Evolutionary conservation across 768 basidiomycete genomes (phyloP), one percentile per base, ranked within the genome.

Genomic region (Kwoniella mangroviensis): DNA sequence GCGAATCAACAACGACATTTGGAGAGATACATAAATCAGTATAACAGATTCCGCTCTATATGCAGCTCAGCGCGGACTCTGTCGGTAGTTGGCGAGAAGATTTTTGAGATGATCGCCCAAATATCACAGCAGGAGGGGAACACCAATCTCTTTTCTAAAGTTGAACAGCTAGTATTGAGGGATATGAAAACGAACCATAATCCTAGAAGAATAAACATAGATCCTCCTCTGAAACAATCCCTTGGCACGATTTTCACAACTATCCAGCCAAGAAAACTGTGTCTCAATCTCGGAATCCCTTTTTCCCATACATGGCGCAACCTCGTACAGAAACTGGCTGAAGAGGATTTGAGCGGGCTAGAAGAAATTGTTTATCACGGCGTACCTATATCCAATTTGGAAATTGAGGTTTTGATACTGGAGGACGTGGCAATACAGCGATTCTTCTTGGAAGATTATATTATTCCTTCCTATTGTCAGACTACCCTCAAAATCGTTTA

Each of bases 371-470:
- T 41, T 12, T 41, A 60, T 12, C 58, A 60, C 13, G 58, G 58
- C 22, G 41, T 43, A 60, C 58, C 58, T 42, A 60, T 42, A 26
- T 60, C 58, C 1, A 60, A 60, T 22, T 4, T 60, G 9, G 42
- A 60, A 22, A 19, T 60, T 4, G 40, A 41, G 43, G 43, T 60
- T 22, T 5, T 60, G 6, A 60, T 60, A 7, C 9, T 60, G 13
- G 22, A 60, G 2, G 41, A 24, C 43, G 40, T 60, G 3, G 41
- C 41, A n/a, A 42, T 60, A 22, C 58, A 60, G 22, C 19, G 58
- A 11, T 60, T 60, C 41, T 60, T n/a, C 22, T 43, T 60, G 5
- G 58, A 60, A 60, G 58, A 60, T 60, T 60, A 60, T 42, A 24
- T 60, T 43, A 26, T 43, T 45, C 58, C 58, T 42, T 60, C 42